phyloP scores from a whole-genome alignment of 192 early-diverging fungal species.

The Linnemannia schmuckeri region DNA sequence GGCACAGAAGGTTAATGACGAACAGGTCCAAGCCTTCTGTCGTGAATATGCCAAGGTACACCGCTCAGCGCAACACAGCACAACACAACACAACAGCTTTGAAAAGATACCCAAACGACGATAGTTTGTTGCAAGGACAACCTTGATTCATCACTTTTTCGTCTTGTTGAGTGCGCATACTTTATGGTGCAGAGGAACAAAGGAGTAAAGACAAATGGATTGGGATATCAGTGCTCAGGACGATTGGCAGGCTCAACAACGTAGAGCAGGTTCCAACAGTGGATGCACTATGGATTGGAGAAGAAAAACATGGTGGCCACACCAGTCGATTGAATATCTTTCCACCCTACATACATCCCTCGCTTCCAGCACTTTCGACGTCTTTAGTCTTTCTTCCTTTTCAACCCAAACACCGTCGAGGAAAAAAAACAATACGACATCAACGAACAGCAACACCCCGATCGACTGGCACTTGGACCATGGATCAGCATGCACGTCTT shows the following conservation, averaged over 20 bases:
- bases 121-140: not conserved
- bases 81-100: not conserved
- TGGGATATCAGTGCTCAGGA: not conserved
- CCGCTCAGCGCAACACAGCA: not conserved
- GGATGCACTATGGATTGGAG: not conserved
- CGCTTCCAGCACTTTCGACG: not conserved
- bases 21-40: slow-evolving; percentile 49
- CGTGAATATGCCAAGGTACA: slow-evolving; percentile 53
- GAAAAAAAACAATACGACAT: not conserved
- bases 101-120: not conserved
- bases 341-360: not conserved
- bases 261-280: not conserved
- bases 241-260: not conserved
- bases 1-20: slow-evolving; percentile 52
- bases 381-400: not conserved
- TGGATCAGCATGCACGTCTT: slow-evolving; percentile 3
- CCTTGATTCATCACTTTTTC: not conserved
- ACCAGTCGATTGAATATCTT: not conserved
- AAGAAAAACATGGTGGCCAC: not conserved
- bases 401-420: not conserved
- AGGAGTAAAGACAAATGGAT: not conserved
- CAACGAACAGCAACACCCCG: not conserved
- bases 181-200: not conserved
- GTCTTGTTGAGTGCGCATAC: not conserved
- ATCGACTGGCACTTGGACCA: not conserved